phyloP scores from a whole-genome alignment of 495 filamentous ascomycete species.

The Penicillium ochrochloron region DNA sequence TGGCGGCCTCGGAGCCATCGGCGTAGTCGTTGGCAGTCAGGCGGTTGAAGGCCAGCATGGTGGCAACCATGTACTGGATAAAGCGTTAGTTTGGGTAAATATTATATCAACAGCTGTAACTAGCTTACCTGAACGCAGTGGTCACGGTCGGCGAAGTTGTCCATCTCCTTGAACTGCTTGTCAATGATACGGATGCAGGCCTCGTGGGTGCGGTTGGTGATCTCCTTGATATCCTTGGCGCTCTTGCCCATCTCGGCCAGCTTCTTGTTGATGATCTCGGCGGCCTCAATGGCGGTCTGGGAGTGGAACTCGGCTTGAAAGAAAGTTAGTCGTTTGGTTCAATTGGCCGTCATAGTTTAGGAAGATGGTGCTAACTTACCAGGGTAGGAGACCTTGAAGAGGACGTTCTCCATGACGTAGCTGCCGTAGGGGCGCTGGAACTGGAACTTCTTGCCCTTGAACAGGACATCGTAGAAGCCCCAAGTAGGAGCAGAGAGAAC shows the following conservation, averaged over 20 bases:
- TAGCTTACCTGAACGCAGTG: slow-evolving; percentile 84
- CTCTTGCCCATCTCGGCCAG: slow-evolving; percentile 85
- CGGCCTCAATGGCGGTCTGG: slow-evolving; percentile 95
- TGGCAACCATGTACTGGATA: slow-evolving; percentile 85
- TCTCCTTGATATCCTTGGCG: slow-evolving; percentile 88
- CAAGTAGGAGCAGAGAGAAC: slow-evolving; percentile 92
- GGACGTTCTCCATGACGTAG: slow-evolving; percentile 99
- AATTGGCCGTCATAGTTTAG: too few species aligned
- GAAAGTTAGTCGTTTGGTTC: slow-evolving; percentile 8
- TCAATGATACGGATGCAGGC: slow-evolving; percentile 98
- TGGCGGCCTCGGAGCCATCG: slow-evolving; percentile 88
- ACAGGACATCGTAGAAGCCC: slow-evolving; percentile 98
- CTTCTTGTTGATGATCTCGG: slow-evolving; percentile 81
- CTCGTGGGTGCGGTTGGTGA: slow-evolving; percentile 96
- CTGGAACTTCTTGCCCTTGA: slow-evolving; percentile 92
- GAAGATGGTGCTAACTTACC: slow-evolving; percentile 52
- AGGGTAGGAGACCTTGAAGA: slow-evolving; percentile 99
- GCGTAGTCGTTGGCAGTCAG: slow-evolving; percentile 90
- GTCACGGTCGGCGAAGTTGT: slow-evolving; percentile 99
- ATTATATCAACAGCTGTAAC: not conserved
- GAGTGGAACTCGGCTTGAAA: slow-evolving; percentile 92
- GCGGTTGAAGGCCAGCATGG: slow-evolving; percentile 92
- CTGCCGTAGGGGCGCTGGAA: slow-evolving; percentile 96
- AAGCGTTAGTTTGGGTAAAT: not conserved
- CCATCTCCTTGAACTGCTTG: slow-evolving; percentile 99